phyloP scores from a whole-genome alignment of 2,329 filamentous ascomycete species.

The Cladophialophora chaetospira region DNA sequence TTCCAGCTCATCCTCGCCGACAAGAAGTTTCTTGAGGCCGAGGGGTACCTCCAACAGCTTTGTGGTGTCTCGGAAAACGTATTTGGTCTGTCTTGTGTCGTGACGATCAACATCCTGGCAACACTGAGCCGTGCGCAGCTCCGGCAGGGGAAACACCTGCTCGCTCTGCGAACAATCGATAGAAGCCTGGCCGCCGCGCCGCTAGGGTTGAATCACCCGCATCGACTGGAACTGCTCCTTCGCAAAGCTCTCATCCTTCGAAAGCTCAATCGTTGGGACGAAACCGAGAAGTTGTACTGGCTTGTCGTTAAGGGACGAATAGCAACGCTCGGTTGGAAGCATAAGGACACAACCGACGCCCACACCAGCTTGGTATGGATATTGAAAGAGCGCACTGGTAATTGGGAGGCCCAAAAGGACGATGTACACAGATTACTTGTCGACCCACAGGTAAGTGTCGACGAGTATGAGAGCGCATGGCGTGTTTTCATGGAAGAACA shows the following conservation, averaged over 20 bases:
- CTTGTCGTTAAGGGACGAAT: slow-evolving; percentile 2
- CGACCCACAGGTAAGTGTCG: slow-evolving; percentile 2
- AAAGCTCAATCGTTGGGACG: slow-evolving; percentile 2
- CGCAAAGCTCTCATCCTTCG: slow-evolving; percentile 9
- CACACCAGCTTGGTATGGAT: slow-evolving; percentile 5
- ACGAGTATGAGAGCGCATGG: slow-evolving; percentile 6
- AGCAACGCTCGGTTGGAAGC: slow-evolving; percentile 3
- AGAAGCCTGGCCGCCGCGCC: slow-evolving; percentile 1
- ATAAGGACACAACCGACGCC: slow-evolving; percentile 2
- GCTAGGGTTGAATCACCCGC: slow-evolving; percentile 10
- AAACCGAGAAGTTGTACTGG: slow-evolving; percentile 11
- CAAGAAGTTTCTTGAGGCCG: slow-evolving; percentile 5
- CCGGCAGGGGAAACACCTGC: background rate
- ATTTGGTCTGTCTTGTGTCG: background rate
- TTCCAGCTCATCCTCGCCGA: slow-evolving; percentile 6
- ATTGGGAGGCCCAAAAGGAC: slow-evolving; percentile 8
- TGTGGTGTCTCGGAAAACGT: background rate
- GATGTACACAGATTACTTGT: background rate
- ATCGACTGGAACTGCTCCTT: slow-evolving; percentile 8
- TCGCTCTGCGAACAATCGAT: slow-evolving; percentile 2
- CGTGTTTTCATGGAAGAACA: background rate
- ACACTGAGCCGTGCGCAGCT: slow-evolving; percentile 5
- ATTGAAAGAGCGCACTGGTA: background rate
- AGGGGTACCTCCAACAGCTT: background rate
- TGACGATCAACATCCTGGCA: slow-evolving; percentile 10